Evolutionary conservation across 768 basidiomycete genomes (phyloP).

Genomic region (Agrocybe praecox): DNA sequence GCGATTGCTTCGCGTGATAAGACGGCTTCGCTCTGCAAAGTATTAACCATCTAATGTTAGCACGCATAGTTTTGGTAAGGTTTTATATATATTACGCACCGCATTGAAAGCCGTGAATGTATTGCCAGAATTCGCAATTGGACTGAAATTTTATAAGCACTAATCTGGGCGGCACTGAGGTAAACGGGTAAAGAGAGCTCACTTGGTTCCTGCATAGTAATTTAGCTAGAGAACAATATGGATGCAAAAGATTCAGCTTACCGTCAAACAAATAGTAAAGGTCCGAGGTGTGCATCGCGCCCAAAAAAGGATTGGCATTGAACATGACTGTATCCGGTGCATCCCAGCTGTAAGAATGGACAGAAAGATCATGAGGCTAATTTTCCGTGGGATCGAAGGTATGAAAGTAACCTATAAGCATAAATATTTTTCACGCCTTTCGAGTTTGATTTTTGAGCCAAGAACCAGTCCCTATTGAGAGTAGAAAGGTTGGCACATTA

Average conservation of each 20-base stretch:
- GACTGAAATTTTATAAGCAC: conserved; percentile 13
- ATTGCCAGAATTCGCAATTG: conserved; percentile 32
- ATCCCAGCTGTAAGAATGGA: conserved; percentile 37
- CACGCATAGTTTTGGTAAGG: not conserved
- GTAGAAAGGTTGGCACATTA: not conserved
- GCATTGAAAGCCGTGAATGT: conserved; percentile 39
- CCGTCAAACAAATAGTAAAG: conserved; percentile 45
- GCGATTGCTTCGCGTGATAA: conserved; percentile 41
- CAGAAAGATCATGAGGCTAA: not conserved
- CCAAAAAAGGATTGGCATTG: conserved; percentile 35
- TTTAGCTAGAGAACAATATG: not conserved
- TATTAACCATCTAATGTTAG: not conserved
- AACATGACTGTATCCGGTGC: conserved; percentile 42
- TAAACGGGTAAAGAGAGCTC: not conserved
- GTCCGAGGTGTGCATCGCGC: conserved; percentile 46
- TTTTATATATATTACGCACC: conserved; percentile 21
- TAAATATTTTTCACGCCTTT: conserved; percentile 34
- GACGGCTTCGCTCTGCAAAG: conserved; percentile 33
- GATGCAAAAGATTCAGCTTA: conserved; percentile 13
- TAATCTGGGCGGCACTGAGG: not conserved
- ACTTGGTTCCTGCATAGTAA: conserved; percentile 28
- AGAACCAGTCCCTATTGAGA: conserved; percentile 37
- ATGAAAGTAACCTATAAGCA: conserved; percentile 30
- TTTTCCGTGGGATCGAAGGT: not conserved
- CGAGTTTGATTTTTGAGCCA: conserved; percentile 31